A percentile compares a stretch with the other conserved stretches of the same genome.
Conservation (phyloP, 2,329 filamentous ascomycete species). For the Verticillium isaacii region DNA sequence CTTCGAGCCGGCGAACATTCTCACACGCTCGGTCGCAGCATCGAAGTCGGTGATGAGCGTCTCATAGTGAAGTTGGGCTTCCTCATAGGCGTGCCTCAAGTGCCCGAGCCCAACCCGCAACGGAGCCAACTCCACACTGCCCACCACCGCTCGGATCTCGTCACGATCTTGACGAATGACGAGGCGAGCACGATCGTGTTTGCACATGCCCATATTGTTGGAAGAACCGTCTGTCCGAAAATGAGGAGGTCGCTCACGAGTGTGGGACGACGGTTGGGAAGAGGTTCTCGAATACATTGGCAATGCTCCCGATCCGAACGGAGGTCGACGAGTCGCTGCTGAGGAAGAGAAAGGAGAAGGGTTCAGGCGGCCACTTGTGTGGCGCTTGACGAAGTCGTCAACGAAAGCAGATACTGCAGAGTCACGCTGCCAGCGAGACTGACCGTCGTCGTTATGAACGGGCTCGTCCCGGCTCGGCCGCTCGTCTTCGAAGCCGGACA, state of each 20-base stretch:
- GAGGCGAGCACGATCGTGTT: not conserved
- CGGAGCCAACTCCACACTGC: not conserved
- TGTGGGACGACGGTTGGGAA: not conserved
- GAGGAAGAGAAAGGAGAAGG: not conserved
- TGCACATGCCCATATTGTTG: not conserved
- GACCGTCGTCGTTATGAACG: not conserved
- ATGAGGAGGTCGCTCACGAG: not conserved
- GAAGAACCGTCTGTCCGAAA: too few relatives aligned
- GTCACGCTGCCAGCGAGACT: not conserved
- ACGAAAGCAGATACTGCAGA: not conserved
- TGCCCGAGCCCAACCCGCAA: slow-evolving; percentile 10
- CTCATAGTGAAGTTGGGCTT: slow-evolving; percentile 17
- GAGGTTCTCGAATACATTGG: not conserved
- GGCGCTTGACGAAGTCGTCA: not conserved
- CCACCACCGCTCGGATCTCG: not conserved
- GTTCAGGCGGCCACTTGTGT: not conserved
- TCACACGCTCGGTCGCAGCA: slow-evolving; percentile 16
- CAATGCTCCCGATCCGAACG: not conserved
- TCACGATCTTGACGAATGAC: not conserved
- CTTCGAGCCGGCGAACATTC: slow-evolving; percentile 14
- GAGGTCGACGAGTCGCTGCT: not conserved
- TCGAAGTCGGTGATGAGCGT: slow-evolving; percentile 17
- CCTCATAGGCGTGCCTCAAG: slow-evolving; percentile 17
- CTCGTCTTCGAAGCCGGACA: not conserved
- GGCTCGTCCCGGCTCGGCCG: not conserved